Evolutionary conservation across 2,329 filamentous ascomycete genomes (phyloP).

Genomic region (Xylaria sp.): DNA sequence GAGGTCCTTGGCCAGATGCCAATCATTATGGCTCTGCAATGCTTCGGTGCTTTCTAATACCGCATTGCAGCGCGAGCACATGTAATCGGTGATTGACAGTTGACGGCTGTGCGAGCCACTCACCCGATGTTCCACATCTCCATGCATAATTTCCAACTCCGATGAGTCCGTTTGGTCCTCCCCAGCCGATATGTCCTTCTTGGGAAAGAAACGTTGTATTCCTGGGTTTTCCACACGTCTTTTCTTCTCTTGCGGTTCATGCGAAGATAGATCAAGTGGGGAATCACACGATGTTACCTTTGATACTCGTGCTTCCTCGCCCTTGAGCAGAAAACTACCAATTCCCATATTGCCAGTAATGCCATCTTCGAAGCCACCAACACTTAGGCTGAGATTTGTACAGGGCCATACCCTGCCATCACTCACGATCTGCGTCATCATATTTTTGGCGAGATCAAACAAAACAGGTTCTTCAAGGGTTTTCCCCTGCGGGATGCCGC

Average conservation of each 20-base stretch:
- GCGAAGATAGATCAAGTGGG: constrained; percentile 36
- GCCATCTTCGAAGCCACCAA: constrained; percentile 92
- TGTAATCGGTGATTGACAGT: constrained; percentile 46
- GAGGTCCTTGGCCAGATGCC: constrained; percentile 91
- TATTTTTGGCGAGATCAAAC: constrained; percentile 75
- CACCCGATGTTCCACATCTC: constrained; percentile 32
- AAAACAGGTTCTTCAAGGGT: constrained; percentile 73
- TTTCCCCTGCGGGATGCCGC: constrained; percentile 77
- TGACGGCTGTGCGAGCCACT: constrained; percentile 41
- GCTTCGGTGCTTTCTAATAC: constrained; percentile 62
- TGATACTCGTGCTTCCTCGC: constrained; percentile 65
- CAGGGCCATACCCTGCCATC: constrained; percentile 90
- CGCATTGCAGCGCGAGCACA: constrained; percentile 70
- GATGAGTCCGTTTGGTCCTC: constrained; percentile 32
- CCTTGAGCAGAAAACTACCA: constrained; percentile 80
- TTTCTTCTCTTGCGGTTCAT: constrained; percentile 49
- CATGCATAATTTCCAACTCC: constrained; percentile 25
- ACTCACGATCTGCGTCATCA: constrained; percentile 77
- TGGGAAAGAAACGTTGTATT: constrained; percentile 65
- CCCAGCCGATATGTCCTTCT: constrained; percentile 43
- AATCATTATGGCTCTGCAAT: constrained; percentile 82
- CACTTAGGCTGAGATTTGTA: constrained; percentile 84
- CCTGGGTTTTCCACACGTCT: constrained; percentile 54
- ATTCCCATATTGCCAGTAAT: constrained; percentile 85
- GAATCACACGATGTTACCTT: constrained; percentile 45